Conservation (phyloP, 2,329 filamentous ascomycete species). For the Dactylellina leptospora region DNA sequence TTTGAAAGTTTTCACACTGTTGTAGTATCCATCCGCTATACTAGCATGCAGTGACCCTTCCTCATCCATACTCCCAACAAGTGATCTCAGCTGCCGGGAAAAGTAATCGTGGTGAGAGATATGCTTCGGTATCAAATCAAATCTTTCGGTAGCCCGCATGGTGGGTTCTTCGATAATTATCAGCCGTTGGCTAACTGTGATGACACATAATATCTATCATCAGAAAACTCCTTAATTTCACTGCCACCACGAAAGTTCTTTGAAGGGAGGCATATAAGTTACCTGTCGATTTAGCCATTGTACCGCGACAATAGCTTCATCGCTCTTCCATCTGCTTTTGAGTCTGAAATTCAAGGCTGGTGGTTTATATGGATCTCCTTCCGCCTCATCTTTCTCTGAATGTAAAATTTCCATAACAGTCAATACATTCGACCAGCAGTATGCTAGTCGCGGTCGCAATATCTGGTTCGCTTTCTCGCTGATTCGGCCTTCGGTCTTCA, state of each 20-base stretch:
- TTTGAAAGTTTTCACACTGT: conserved; percentile 97
- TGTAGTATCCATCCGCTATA: conserved; percentile 95
- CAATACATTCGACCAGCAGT: conserved; percentile 98
- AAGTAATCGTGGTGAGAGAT: conserved; percentile 93
- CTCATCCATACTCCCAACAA: conserved; percentile 89
- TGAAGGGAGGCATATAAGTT: not conserved
- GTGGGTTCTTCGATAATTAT: conserved; percentile 89
- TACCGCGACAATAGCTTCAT: conserved; percentile 93
- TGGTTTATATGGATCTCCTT: conserved; percentile 76
- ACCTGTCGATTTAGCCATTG: conserved; percentile 82
- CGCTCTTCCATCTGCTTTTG: conserved; percentile 87
- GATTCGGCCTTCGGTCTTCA: conserved; percentile 74
- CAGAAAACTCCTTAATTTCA: conserved; percentile 32
- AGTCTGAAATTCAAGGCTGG: conserved; percentile 80
- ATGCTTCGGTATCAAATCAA: conserved; percentile 89
- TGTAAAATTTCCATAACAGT: conserved; percentile 76
- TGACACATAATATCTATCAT: conserved; percentile 83
- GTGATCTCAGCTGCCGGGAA: conserved; percentile 80
- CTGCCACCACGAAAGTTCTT: not conserved
- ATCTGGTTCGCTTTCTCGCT: conserved; percentile 72
- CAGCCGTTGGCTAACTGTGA: conserved; percentile 93
- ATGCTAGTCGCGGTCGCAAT: conserved; percentile 87
- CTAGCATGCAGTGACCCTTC: conserved; percentile 95
- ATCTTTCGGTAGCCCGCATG: conserved; percentile 91
- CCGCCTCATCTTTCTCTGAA: conserved; percentile 74